phyloP scores from a whole-genome alignment of 768 basidiomycete species.

The Mycena capillaripes region DNA sequence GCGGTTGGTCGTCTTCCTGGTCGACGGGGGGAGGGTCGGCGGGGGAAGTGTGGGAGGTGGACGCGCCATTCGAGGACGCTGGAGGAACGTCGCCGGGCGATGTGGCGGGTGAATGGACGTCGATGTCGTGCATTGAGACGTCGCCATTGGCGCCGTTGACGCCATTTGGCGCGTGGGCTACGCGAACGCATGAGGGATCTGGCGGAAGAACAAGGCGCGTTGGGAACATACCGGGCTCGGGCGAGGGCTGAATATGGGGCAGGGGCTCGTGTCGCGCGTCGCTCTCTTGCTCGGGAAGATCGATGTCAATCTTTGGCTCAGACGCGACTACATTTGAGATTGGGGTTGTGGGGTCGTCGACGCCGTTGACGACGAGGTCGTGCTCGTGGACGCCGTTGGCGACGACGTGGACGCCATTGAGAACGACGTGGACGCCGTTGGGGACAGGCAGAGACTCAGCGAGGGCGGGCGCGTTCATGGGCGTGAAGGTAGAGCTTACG shows the following conservation, averaged over 20 bases:
- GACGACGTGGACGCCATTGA: conserved; percentile 46
- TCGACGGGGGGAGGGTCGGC: conserved; percentile 49
- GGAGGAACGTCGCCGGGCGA: conserved; percentile 53
- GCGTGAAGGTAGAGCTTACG: conserved; percentile 1
- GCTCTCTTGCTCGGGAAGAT: conserved; percentile 74
- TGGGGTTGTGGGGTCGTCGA: conserved; percentile 73
- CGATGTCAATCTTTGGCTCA: conserved; percentile 75
- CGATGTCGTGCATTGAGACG: conserved; percentile 55
- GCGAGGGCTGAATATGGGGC: conserved; percentile 58
- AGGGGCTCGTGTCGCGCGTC: conserved; percentile 74
- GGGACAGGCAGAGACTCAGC: conserved; percentile 36
- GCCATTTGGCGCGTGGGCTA: conserved; percentile 56
- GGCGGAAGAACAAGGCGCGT: conserved; percentile 37
- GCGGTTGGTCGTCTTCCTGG: conserved; percentile 75
- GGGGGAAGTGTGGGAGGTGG: conserved; percentile 51
- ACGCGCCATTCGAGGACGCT: conserved; percentile 56
- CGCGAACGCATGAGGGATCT: conserved; percentile 38
- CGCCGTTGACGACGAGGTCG: conserved; percentile 47
- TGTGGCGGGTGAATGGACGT: conserved; percentile 54
- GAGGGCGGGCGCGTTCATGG: conserved; percentile 35
- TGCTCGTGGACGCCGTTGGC: conserved; percentile 48
- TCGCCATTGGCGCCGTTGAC: conserved; percentile 55
- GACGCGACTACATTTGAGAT: conserved; percentile 62
- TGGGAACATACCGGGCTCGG: conserved; percentile 65
- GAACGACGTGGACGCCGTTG: conserved; percentile 47